These are phyloP conservation scores for Venturia nashicola DNA, from an alignment of 2,329 filamentous ascomycete genomes.

Conservation along the genomic window DNA sequence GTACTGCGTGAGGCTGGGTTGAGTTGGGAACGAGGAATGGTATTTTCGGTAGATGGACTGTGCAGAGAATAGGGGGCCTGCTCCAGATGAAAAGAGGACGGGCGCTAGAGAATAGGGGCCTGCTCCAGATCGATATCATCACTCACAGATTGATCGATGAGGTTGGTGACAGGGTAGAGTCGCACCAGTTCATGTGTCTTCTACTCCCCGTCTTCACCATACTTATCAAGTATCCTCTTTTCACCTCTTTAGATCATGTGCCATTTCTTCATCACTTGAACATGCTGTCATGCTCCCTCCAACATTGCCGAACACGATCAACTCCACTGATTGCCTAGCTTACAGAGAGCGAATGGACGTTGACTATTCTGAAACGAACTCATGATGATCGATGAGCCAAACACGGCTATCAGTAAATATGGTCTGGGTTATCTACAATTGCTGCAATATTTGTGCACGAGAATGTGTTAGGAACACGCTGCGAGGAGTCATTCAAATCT, in stretches of 20 bases:
- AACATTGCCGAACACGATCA: not conserved
- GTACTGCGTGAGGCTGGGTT: too few relatives aligned
- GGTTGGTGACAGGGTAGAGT: not conserved
- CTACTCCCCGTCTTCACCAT: not conserved
- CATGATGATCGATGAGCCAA: not conserved
- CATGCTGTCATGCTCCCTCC: not conserved
- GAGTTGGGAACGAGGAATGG: too few relatives aligned
- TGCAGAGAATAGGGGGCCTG: not conserved
- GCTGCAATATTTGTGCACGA: not conserved
- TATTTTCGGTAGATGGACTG: too few relatives aligned
- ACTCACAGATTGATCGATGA: not conserved
- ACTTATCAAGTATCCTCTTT: not conserved
- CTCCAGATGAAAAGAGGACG: not conserved
- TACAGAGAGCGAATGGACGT: too few relatives aligned
- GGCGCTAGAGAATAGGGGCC: not conserved
- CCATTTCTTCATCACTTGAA: not conserved
- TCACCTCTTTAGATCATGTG: not conserved
- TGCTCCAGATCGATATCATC: not conserved
- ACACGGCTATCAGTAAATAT: not conserved
- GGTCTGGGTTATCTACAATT: not conserved
- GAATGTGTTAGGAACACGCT: not conserved
- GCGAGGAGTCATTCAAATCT: not conserved
- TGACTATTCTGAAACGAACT: not conserved
- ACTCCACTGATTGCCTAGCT: not conserved
- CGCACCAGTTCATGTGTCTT: not conserved